A percentile compares a stretch with the other conserved stretches of the same genome.
phyloP scores from a whole-genome alignment of 2,329 filamentous ascomycete species.

The Furcasterigmium furcatum region DNA sequence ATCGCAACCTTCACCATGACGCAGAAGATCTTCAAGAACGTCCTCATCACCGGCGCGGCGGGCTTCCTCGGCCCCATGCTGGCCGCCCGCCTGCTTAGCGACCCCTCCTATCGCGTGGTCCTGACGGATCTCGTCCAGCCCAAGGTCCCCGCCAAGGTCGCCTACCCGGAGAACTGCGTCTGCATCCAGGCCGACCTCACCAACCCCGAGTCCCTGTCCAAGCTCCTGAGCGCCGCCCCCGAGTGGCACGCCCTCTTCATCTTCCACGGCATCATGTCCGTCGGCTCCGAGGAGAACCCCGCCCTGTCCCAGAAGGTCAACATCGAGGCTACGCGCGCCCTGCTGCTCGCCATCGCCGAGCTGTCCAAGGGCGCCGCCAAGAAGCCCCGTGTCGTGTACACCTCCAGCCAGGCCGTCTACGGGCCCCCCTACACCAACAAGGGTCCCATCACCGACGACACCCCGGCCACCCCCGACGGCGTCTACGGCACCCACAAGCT shows the following conservation, averaged over 20 bases:
- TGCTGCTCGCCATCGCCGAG: constrained; percentile 46
- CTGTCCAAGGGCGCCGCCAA: constrained; percentile 39
- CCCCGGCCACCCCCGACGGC: constrained; percentile 45
- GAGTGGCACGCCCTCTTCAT: constrained; percentile 26
- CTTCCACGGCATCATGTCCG: constrained; percentile 56
- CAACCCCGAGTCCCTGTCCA: constrained; percentile 23
- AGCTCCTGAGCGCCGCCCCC: not conserved
- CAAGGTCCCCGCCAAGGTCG: constrained; percentile 35
- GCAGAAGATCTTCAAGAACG: constrained; percentile 19
- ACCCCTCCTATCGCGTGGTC: constrained; percentile 31
- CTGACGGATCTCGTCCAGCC: constrained; percentile 56
- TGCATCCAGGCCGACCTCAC: constrained; percentile 28
- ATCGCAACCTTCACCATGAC: not conserved
- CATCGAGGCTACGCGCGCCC: constrained; percentile 45
- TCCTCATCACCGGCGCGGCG: constrained; percentile 48
- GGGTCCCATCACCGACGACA: constrained; percentile 34
- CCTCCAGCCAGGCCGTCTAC: constrained; percentile 51
- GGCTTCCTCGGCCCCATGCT: constrained; percentile 51
- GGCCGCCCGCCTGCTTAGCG: constrained; percentile 38
- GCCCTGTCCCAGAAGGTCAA: constrained; percentile 50
- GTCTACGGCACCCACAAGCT: constrained; percentile 53
- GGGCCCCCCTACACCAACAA: constrained; percentile 50
- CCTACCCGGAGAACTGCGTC: constrained; percentile 23
- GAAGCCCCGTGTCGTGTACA: constrained; percentile 47
- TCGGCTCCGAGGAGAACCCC: constrained; percentile 50